Conservation (phyloP, 2,329 filamentous ascomycete species). For the Penicillium sp. region DNA sequence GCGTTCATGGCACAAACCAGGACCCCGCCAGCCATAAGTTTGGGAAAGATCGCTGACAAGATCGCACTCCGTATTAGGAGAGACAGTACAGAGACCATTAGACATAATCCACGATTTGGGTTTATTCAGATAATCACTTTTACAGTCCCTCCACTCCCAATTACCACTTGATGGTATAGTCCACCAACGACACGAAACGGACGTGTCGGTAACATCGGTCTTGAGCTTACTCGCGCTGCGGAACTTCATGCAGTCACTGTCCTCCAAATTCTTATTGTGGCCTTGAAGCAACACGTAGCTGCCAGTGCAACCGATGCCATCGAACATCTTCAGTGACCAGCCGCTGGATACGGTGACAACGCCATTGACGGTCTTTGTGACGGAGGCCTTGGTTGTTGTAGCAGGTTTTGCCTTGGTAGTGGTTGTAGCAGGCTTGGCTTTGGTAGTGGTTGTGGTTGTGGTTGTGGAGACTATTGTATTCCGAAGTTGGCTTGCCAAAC, state of each 20-base stretch:
- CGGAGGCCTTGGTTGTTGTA: background rate
- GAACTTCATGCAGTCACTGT: background rate
- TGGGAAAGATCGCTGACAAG: background rate
- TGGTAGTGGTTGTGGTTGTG: no score
- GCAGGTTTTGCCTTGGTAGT: no score
- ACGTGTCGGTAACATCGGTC: background rate
- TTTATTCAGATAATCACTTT: background rate
- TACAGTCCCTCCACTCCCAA: background rate
- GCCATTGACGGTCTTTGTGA: background rate
- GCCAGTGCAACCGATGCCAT: background rate
- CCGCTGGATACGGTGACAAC: background rate
- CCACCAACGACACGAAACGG: constrained; percentile 5
- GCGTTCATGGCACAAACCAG: background rate
- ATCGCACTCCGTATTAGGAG: background rate
- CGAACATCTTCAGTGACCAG: constrained; percentile 2
- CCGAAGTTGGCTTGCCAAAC: background rate
- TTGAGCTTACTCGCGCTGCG: background rate
- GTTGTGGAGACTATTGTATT: background rate
- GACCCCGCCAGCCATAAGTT: constrained; percentile 6
- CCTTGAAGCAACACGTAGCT: constrained; percentile 1
- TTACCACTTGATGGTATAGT: background rate
- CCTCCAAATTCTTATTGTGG: background rate
- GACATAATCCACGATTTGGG: constrained; percentile 2
- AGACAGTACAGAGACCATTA: constrained; percentile 7
- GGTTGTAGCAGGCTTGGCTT: no score